These are phyloP conservation scores for Acacia confusa DNA, from an alignment of 306 rosid genomes.

Conservation along the genomic window DNA sequence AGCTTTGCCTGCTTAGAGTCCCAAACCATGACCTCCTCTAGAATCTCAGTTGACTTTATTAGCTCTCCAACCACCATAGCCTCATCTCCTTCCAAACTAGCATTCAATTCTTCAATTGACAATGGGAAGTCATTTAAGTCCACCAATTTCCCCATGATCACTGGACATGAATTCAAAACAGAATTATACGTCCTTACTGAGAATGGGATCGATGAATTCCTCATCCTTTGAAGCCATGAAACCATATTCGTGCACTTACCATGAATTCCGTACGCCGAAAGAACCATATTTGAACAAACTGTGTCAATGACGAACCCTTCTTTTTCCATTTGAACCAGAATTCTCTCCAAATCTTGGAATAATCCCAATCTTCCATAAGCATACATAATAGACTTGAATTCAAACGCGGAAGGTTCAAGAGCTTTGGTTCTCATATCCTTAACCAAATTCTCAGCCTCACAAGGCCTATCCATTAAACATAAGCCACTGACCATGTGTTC, in stretches of 20 bases:
- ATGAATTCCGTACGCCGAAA: conserved; percentile 59
- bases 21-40: conserved; percentile 70
- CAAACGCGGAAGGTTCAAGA: conserved; percentile 54
- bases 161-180: conserved; percentile 66
- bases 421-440: conserved; percentile 49
- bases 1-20: conserved; percentile 64
- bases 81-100: conserved; percentile 54
- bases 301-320: conserved; percentile 58
- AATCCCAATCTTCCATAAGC: conserved; percentile 70
- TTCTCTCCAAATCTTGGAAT: conserved; percentile 62
- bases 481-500: conserved; percentile 67
- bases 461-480: conserved; percentile 63
- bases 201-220: conserved; percentile 42
- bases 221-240: conserved; percentile 63
- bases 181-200: conserved; percentile 72
- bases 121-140: conserved; percentile 42
- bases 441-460: conserved; percentile 62
- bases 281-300: conserved; percentile 66
- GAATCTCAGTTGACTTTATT: conserved; percentile 38
- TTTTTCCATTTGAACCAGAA: conserved; percentile 55
- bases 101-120: conserved; percentile 47
- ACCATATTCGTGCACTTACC: conserved; percentile 41
- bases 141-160: conserved; percentile 43
- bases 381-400: conserved; percentile 56
- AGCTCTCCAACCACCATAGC: conserved; percentile 64